These are phyloP conservation scores for Penicillium sp. DNA, from an alignment of 2,329 filamentous ascomycete species.

Conservation along the genomic window DNA sequence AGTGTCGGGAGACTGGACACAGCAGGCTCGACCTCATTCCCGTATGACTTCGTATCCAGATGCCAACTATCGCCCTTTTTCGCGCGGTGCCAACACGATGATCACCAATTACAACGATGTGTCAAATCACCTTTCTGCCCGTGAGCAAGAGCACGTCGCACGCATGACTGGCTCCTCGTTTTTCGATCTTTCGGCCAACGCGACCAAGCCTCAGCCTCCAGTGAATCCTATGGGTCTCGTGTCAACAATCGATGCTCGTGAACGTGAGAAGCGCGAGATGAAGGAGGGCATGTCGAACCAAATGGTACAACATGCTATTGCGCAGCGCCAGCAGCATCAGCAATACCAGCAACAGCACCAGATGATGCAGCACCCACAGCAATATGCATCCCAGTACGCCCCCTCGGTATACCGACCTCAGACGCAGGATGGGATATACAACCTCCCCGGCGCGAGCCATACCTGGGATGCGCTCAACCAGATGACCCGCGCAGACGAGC, in stretches of 20 bases:
- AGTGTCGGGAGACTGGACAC: conserved; percentile 43
- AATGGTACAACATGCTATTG: conserved; percentile 72
- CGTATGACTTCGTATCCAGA: conserved; percentile 34
- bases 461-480: conserved; percentile 43
- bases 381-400: conserved; percentile 18
- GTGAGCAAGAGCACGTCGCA: conserved; percentile 87
- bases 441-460: conserved; percentile 38
- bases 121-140: conserved; percentile 70
- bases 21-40: conserved; percentile 36
- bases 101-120: conserved; percentile 55
- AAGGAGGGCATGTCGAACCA: conserved; percentile 69
- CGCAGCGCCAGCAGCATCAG: conserved; percentile 63
- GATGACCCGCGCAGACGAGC: conserved; percentile 32
- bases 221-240: conserved; percentile 64
- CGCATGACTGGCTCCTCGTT: conserved; percentile 76
- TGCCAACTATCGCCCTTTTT: conserved; percentile 44
- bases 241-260: conserved; percentile 75
- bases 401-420: conserved; percentile 22
- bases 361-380: conserved; percentile 38
- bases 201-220: conserved; percentile 53
- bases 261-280: conserved; percentile 74
- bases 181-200: conserved; percentile 64
- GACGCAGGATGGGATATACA: conserved; percentile 36
- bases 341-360: conserved; percentile 57
- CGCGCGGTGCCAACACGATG: conserved; percentile 59